Evolutionary conservation across 1,284 basidiomycete species (phyloP), one percentile per base, ranked within the genome.

Genomic region (Boletus sp.): DNA sequence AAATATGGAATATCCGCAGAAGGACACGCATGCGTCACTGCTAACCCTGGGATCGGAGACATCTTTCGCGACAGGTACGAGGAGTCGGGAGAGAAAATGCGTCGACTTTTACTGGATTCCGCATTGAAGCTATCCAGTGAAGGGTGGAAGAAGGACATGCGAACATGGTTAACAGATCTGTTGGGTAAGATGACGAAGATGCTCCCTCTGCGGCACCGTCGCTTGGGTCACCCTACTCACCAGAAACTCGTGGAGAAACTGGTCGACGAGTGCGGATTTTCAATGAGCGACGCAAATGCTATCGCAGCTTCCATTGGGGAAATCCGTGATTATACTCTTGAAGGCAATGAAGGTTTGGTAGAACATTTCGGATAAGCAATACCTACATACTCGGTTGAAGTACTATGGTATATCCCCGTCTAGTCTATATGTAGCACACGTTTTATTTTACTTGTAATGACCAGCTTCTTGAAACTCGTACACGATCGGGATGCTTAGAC

Each of bases 21-120:
- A 8, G 61, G 62, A 32, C 64, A 66, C 23, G 60, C 64, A 10
- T 62, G 61, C 41, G 52, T 62, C 41, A 67, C 61, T 22, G 55
- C 64, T 17, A 44, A 19, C 9, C 39, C 55, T 6, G 64, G 56
- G 23, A 13, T 59, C 2, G 42, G 9, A 1, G 16, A 48, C 19
- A 17, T 41, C 12, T 63, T 61, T 42, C 30, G 17, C 14, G 39
- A 26, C 9, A 50, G 45, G 29, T 61, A 54, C 33, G 36, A 57
- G 25, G 51, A 57, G 34, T 61, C 58, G 3, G 32, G 13, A 32
- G 33, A 57, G 42, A 55, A 7, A 30, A 44, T 61, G 40, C 50
- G 27, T 0, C 20, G 35, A n/a, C 56, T 61, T 19, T 25, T 63
- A 8, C 35, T 54, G 41, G 51, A 25, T 10, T 30, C 20, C 5